phyloP scores from a whole-genome alignment of 108 stramenopile genomes.

The Nitzschia sp. region DNA sequence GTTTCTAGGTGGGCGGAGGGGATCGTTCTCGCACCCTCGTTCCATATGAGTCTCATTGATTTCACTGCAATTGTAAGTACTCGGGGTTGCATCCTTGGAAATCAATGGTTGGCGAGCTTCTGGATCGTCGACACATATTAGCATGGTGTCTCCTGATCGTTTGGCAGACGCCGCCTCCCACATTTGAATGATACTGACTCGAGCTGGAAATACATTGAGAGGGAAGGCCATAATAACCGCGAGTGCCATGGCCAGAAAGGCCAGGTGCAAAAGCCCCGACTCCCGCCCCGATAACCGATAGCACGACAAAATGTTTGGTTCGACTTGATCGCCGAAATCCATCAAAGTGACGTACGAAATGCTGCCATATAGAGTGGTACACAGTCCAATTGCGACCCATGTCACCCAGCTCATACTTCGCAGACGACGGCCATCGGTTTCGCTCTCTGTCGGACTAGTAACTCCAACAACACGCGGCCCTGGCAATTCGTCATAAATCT shows the following conservation, averaged over 20 bases:
- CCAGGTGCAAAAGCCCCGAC: constrained; percentile 56
- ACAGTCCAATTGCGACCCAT: constrained; percentile 39
- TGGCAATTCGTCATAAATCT: constrained; percentile 68
- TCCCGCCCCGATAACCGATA: constrained; percentile 38
- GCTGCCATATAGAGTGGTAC: constrained; percentile 37
- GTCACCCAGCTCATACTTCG: constrained; percentile 49
- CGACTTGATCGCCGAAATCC: constrained; percentile 55
- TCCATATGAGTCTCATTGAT: constrained; percentile 11
- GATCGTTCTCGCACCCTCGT: constrained; percentile 12
- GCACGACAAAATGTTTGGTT: constrained; percentile 66
- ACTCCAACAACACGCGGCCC: background rate
- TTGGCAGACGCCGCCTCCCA: constrained; percentile 27
- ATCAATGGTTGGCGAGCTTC: constrained; percentile 30
- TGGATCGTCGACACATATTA: background rate
- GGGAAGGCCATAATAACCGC: constrained; percentile 83
- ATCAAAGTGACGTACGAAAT: constrained; percentile 59
- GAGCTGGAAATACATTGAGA: constrained; percentile 78
- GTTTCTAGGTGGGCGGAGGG: background rate
- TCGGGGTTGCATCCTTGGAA: constrained; percentile 2
- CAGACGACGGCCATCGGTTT: constrained; percentile 17
- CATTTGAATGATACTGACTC: constrained; percentile 64
- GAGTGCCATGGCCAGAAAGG: constrained; percentile 70
- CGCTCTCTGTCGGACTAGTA: background rate
- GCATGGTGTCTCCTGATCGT: constrained; percentile 11
- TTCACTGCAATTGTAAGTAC: background rate